A percentile compares a stretch with the other conserved stretches of the same genome.
phyloP scores from a whole-genome alignment of 148 eudicot species.

The Rhododendron griersonianum region DNA sequence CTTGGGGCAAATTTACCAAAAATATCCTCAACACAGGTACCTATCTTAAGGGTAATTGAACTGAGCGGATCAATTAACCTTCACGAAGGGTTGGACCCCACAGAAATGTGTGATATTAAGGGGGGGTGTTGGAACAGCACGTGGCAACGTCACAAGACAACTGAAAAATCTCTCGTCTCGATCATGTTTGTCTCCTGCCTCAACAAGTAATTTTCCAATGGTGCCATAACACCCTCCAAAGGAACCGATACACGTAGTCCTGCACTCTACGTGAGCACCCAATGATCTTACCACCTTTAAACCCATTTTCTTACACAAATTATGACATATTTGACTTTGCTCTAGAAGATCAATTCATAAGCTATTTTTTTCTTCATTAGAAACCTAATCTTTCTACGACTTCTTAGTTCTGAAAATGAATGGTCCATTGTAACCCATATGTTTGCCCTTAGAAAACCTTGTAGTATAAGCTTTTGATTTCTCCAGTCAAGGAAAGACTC shows the following conservation, averaged over 20 bases:
- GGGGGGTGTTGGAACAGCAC: too few species aligned
- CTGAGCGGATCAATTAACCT: too few species aligned
- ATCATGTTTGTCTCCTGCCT: background rate
- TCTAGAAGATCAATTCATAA: background rate
- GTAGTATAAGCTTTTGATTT: background rate
- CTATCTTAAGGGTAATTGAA: background rate
- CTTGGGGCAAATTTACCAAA: background rate
- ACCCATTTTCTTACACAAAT: background rate
- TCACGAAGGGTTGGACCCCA: too few species aligned
- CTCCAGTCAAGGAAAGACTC: background rate
- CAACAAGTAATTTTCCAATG: too few species aligned
- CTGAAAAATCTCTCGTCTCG: background rate
- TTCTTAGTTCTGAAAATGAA: background rate
- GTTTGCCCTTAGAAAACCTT: background rate
- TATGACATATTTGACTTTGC: background rate
- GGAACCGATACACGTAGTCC: background rate
- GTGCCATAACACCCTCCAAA: background rate
- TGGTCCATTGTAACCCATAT: background rate
- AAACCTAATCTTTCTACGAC: background rate
- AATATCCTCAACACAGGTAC: too few species aligned
- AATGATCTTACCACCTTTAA: background rate
- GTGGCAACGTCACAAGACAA: background rate
- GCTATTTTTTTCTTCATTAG: background rate
- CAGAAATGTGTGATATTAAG: too few species aligned
- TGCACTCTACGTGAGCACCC: background rate